A percentile compares a stretch with the other conserved stretches of the same genome.
phyloP scores from a whole-genome alignment of 192 early-diverging fungal genomes.

The Coemansia sp. region DNA sequence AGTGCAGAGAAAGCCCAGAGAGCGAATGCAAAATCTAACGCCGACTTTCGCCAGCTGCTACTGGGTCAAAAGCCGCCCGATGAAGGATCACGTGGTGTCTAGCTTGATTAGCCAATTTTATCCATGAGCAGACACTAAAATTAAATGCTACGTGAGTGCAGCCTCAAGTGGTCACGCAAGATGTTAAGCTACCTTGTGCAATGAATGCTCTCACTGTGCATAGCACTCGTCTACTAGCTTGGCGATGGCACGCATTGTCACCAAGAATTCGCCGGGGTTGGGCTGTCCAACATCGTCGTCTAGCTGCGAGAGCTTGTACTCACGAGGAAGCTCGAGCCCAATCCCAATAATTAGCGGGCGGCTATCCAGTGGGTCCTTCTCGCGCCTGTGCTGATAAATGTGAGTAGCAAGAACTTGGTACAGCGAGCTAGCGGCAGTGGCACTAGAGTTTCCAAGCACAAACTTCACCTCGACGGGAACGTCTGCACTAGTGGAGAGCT shows the following conservation, averaged over 20 bases:
- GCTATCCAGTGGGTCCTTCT: conserved; percentile 15
- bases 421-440: conserved; percentile 23
- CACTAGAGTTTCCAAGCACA: conserved; percentile 23
- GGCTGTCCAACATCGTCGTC: conserved; percentile 2
- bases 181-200: too few species aligned
- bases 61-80: background rate
- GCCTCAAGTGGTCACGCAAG: too few species aligned
- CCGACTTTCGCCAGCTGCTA: conserved; percentile 36
- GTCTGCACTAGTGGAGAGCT: conserved; percentile 9
- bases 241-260: conserved; percentile 10
- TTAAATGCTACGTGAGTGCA: background rate
- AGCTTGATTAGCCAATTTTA: background rate
- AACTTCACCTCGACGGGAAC: conserved; percentile 41
- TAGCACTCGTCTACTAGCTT: conserved; percentile 18
- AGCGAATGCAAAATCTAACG: conserved; percentile 16
- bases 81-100: background rate
- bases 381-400: conserved; percentile 24
- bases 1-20: background rate
- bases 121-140: background rate
- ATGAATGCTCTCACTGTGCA: conserved; percentile 59
- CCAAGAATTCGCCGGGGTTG: conserved; percentile 8
- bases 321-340: conserved; percentile 29
- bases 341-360: conserved; percentile 36
- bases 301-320: conserved; percentile 5
- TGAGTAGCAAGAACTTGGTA: conserved; percentile 40